Evolutionary conservation across 345 rosid genomes (phyloP).

Genomic region (Geranium brycei): DNA sequence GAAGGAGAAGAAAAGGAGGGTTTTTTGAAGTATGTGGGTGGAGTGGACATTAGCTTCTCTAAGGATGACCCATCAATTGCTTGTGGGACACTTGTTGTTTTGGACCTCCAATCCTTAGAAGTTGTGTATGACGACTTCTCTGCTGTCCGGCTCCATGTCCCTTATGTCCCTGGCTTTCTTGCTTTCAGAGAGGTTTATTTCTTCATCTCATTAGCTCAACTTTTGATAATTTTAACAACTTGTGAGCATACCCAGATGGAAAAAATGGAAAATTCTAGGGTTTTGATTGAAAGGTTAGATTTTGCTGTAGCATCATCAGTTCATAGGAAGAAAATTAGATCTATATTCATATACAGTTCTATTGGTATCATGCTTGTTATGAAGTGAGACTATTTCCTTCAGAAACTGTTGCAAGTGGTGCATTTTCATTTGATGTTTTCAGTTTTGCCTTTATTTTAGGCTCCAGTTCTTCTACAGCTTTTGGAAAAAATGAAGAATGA

Average conservation of each 20-base stretch:
- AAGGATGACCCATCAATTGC: conserved; percentile 59
- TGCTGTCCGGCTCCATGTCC: conserved; percentile 35
- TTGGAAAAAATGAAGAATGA: conserved; percentile 49
- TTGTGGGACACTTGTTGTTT: conserved; percentile 61
- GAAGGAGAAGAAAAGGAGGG: conserved; percentile 12
- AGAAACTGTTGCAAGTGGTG: not conserved
- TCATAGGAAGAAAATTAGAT: no score
- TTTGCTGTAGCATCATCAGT: no score
- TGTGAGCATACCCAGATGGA: not conserved
- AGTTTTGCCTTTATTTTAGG: conserved; percentile 24
- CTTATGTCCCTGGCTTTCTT: conserved; percentile 76
- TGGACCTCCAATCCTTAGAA: conserved; percentile 35
- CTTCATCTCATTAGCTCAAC: not conserved
- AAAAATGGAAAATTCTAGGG: not conserved
- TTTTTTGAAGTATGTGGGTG: conserved; percentile 62
- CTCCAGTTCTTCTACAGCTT: conserved; percentile 51
- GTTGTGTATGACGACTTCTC: conserved; percentile 44
- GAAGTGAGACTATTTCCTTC: not conserved
- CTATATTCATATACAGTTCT: no score
- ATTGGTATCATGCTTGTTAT: no score
- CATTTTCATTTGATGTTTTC: not conserved
- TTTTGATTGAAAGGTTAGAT: no score
- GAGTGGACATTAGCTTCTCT: conserved; percentile 77
- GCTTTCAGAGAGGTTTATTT: conserved; percentile 71
- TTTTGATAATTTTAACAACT: not conserved